phyloP scores from a whole-genome alignment of 2,329 filamentous ascomycete genomes.

The Colletotrichum echinochloae region DNA sequence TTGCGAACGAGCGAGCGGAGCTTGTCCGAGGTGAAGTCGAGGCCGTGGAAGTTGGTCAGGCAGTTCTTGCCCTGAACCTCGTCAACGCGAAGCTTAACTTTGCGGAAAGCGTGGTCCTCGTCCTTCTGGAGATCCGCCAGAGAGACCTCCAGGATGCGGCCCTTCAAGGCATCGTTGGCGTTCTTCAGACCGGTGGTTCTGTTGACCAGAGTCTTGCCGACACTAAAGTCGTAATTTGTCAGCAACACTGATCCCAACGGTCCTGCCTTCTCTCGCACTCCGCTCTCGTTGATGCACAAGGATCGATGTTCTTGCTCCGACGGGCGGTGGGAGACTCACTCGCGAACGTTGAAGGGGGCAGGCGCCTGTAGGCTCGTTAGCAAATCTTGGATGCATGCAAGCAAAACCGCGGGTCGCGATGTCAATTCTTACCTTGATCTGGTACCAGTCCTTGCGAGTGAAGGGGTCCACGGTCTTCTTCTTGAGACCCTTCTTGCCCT shows the following conservation, averaged over 20 bases:
- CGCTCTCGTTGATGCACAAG: slow-evolving; percentile 24
- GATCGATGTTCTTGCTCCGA: not conserved
- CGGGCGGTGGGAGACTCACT: slow-evolving; percentile 73
- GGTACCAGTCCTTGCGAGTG: slow-evolving; percentile 99
- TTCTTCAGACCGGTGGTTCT: slow-evolving; percentile 99
- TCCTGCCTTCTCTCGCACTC: not conserved
- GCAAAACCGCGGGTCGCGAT: slow-evolving; percentile 39
- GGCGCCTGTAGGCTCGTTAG: slow-evolving; percentile 74
- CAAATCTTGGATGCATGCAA: not conserved
- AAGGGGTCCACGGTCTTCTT: slow-evolving; percentile 99
- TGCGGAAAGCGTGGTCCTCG: slow-evolving; percentile 99
- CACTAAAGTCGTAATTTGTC: slow-evolving; percentile 66
- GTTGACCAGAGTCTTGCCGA: slow-evolving; percentile 99
- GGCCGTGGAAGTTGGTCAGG: slow-evolving; percentile 99
- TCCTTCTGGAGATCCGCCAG: slow-evolving; percentile 99
- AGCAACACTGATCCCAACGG: not conserved
- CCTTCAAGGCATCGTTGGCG: slow-evolving; percentile 99
- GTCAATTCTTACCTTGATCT: slow-evolving; percentile 79
- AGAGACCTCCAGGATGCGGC: slow-evolving; percentile 98
- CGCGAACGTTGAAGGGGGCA: slow-evolving; percentile 93
- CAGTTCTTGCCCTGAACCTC: slow-evolving; percentile 99
- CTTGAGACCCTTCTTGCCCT: slow-evolving; percentile 99
- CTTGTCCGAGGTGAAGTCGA: slow-evolving; percentile 99
- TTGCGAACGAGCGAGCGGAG: slow-evolving; percentile 98
- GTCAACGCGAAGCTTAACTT: slow-evolving; percentile 98